Base-by-base conservation (phyloP, 2,329 filamentous ascomycete genomes). In the Cordyceps farinosa region DNA sequence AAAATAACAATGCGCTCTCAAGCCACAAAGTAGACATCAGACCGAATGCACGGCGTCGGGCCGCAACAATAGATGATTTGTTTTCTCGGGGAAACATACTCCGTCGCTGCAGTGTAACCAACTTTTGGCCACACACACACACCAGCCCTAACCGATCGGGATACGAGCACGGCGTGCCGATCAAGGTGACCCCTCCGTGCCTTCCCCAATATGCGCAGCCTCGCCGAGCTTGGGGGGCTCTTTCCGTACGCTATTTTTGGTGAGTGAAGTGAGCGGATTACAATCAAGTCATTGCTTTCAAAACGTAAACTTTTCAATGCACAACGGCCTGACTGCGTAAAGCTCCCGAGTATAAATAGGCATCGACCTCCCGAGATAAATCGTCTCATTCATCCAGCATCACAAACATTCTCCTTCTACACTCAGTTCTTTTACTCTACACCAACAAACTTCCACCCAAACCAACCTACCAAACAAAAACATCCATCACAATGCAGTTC, bases 401-500 rank as follows among this genome's bases (percentile, higher is more conserved):
- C 50, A 22, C 30, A 22, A 27, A 2, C 50, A 13, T n/a, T 47
- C 10, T 47, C 7, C 45, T 29, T 8, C 11, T n/a, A 47, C 45
- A 47, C 22, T 47, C 22, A 22, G 22, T 22, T 22, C 29, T 29
- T 17, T 52, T 32, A n/a, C n/a, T 52, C 15, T 36, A 36, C 17
- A 47, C 22, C 22, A 45, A 27, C 30, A 47, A 34, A 44, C 48
- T 36, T 62, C 63, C 44, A 32, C 58, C 22, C 63, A 53, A 10
- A 64, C 17, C 22, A 65, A 64, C 40, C 59, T 9, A n/a, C 45
- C 8, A 62, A 45, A 55, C 65, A 29, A 61, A 52, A 61, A 47
- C 3, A 51, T n/a, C 29, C 47, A 32, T 34, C 68, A 78, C 55
- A 42, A 81, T 81, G 79, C 77, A 80, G 69, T 70, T 80, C 74